Evolutionary conservation across 2,329 filamentous ascomycete species (phyloP), one percentile per base, ranked within the genome.

Genomic region (Hymenoscyphus occultus): DNA sequence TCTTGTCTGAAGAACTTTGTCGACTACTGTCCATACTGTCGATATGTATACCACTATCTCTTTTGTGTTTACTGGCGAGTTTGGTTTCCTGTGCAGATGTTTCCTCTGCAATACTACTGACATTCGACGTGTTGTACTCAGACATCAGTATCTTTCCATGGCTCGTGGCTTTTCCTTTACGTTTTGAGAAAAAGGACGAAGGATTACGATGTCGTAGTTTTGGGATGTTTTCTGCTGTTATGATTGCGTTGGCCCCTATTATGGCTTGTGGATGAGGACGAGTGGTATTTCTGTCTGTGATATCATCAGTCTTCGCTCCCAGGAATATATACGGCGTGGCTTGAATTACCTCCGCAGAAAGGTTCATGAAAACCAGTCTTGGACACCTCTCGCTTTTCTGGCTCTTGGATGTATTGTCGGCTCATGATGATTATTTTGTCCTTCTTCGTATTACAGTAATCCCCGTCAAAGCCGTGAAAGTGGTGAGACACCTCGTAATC

Each of bases 211-310:
- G 65, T 16, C 68, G 68, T 45, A 68, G 67, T 5, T 76, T 74
- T 1, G 81, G 75, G 62, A 81, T 78, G 56, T 85, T 76, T 67
- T 87, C 84, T 62, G 83, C 80, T 62, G 83, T 80, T 48, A 89
- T 84, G 71, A 78, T 81, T 56, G 85, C 86, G 67, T 84, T 80
- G 59, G 82, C 81, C 14, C 81, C 83, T 6, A 84, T 79, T 69
- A 87, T 81, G 65, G 86, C 86, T 19, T 87, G 85, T 28, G 86
- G 86, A 66, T 89, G 86, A 22, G 83, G 84, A 16, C 85, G 78
- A 2, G 85, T 86, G 14, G 86, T 89, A 70, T 87, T 89, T 67
- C 82, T 79, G 57, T 79, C 78, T 72, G 70, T 19, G 19, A 19
- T 56, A 57, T 68, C 16, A 48, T 60, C 22, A 61, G 57, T 32